Percentiles rank a stretch among this genome's conserved stretches.
These are phyloP conservation scores for Petunia hybrid DNA, from an alignment of 305 asterid species.

Conservation along the genomic window DNA sequence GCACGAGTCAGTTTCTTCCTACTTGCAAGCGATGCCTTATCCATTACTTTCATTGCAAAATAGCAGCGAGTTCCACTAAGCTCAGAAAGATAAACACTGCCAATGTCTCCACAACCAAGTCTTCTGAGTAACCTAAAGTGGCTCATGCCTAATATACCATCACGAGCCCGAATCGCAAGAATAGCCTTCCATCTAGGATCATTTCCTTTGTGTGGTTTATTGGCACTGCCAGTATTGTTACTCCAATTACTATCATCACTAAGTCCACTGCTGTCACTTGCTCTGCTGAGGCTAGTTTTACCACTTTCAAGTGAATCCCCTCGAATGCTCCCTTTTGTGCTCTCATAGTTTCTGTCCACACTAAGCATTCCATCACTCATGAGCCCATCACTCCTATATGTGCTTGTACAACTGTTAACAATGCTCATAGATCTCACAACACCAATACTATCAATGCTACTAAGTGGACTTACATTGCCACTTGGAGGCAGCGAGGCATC, in stretches of 20 bases:
- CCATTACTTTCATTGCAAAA: slow-evolving; percentile 99
- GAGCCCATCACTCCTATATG: slow-evolving; percentile 75
- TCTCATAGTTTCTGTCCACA: slow-evolving; percentile 69
- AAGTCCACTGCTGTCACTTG: slow-evolving; percentile 91
- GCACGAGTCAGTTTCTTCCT: slow-evolving; percentile 90
- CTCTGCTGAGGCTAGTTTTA: slow-evolving; percentile 82
- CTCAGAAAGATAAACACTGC: slow-evolving; percentile 96
- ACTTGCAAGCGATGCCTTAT: slow-evolving; percentile 92
- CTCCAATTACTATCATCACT: slow-evolving; percentile 99
- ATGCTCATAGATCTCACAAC: slow-evolving; percentile 82
- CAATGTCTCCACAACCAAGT: slow-evolving; percentile 97
- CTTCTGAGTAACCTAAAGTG: slow-evolving; percentile 86
- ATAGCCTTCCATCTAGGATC: slow-evolving; percentile 99
- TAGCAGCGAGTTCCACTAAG: slow-evolving; percentile 80
- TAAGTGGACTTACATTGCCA: slow-evolving; percentile 92
- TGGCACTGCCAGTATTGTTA: slow-evolving; percentile 81
- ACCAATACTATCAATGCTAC: slow-evolving; percentile 85
- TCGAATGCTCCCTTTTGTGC: slow-evolving; percentile 68
- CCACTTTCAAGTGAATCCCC: slow-evolving; percentile 95
- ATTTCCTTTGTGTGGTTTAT: slow-evolving; percentile 96
- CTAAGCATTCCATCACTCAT: slow-evolving; percentile 96
- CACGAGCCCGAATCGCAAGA: slow-evolving; percentile 76
- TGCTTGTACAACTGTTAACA: slow-evolving; percentile 84
- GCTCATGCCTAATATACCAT: slow-evolving; percentile 89
- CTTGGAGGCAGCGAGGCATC: slow-evolving; percentile 96